phyloP scores from a whole-genome alignment of 345 rosid species.

The Rhodamnia argentea region DNA sequence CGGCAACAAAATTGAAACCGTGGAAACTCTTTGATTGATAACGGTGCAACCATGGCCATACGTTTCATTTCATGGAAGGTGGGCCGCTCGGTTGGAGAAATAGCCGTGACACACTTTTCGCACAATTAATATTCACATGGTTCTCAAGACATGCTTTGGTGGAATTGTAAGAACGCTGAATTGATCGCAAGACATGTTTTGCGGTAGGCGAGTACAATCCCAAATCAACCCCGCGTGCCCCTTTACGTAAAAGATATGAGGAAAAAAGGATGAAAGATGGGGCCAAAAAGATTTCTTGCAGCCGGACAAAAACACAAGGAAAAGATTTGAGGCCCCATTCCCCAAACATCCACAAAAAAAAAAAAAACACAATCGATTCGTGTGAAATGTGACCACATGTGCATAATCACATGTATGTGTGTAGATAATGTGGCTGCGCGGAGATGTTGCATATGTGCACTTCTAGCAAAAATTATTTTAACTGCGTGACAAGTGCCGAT shows the following conservation, averaged over 20 bases:
- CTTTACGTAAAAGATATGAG: fast-evolving
- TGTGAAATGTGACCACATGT: neutral
- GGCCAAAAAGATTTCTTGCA: neutral
- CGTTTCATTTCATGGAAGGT: too few species aligned
- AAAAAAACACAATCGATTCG: neutral
- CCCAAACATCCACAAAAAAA: too few species aligned
- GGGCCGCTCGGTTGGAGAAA: too few species aligned
- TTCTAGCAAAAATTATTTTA: too few species aligned
- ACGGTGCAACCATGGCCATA: too few species aligned
- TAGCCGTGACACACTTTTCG: too few species aligned
- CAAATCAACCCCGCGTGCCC: neutral
- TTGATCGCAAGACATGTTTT: neutral
- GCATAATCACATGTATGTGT: neutral
- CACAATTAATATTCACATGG: neutral
- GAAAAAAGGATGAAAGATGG: neutral
- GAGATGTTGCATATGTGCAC: neutral
- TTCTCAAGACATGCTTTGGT: neutral
- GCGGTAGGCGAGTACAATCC: neutral
- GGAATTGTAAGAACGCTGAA: neutral
- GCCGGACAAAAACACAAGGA: neutral
- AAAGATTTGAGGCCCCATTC: too few species aligned
- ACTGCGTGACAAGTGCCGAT: neutral
- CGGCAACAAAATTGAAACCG: too few species aligned
- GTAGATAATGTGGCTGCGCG: neutral
- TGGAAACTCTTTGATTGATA: too few species aligned